A percentile compares a stretch with the other conserved stretches of the same genome.
Evolutionary conservation across 352 stramenopile species (phyloP).

Genomic region (Aphanomyces cochlioides): DNA sequence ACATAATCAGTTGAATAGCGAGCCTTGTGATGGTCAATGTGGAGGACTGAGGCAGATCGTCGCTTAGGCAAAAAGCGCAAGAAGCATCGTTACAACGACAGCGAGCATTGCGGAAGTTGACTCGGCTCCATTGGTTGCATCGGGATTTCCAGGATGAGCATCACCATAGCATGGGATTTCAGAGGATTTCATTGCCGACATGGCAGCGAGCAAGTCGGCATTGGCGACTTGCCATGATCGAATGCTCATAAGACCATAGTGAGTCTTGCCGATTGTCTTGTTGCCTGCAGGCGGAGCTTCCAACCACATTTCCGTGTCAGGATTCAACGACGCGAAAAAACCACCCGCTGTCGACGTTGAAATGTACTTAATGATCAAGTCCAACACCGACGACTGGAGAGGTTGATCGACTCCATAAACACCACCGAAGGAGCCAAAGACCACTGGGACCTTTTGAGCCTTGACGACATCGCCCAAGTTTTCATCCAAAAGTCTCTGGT

Average conservation of each 20-base stretch:
- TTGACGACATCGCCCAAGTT: slow-evolving; percentile 9
- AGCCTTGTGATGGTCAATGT: no score
- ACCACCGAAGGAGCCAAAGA: slow-evolving; percentile 17
- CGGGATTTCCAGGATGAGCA: background rate
- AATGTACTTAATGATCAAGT: slow-evolving; percentile 21
- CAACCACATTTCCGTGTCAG: slow-evolving; percentile 28
- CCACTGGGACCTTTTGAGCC: slow-evolving; percentile 4
- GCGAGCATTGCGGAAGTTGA: background rate
- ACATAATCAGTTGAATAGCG: no score
- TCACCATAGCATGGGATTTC: slow-evolving; percentile 62
- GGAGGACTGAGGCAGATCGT: no score
- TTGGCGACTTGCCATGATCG: slow-evolving; percentile 56
- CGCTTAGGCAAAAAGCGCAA: no score
- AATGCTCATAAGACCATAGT: slow-evolving; percentile 56
- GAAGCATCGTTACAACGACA: no score
- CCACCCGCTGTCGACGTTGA: slow-evolving; percentile 13
- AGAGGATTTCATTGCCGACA: slow-evolving; percentile 43
- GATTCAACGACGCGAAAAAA: slow-evolving; percentile 21
- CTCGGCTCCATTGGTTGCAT: background rate
- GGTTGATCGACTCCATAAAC: slow-evolving; percentile 15
- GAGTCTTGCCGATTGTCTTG: slow-evolving; percentile 40
- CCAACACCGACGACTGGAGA: slow-evolving; percentile 19
- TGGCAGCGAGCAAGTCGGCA: slow-evolving; percentile 44
- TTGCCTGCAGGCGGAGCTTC: slow-evolving; percentile 23
- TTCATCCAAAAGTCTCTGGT: background rate